Evolutionary conservation across 2,329 filamentous ascomycete species (phyloP), one percentile per base, ranked within the genome.

Genomic region (Penicillium decumbens): DNA sequence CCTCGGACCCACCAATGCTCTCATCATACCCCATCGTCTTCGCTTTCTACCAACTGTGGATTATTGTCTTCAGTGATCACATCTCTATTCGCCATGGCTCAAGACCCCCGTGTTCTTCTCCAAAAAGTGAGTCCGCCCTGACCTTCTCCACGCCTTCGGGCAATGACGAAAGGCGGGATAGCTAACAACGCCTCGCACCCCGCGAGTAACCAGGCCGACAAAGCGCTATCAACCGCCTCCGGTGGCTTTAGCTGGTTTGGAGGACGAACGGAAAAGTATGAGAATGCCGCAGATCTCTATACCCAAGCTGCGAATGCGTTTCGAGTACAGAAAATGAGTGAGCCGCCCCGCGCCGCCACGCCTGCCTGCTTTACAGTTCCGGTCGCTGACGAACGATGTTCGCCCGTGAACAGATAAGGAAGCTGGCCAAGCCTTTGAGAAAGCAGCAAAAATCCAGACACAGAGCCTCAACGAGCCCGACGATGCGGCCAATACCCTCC

Each of bases 231-330:
- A 62, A 78, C 85, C 59, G 91, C 92, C 35, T 77, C 82, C 18
- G 78, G 87, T 25, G 91, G 91, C 62, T 96, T 95, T 75, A 88
- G 84, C 69, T 84, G 95, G 73, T 96, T 98, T 63, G 88, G 90
- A 38, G 88, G 88, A 40, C 81, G 84, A 50, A 81, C 88, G 63
- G 90, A 95, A 56, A 97, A 96, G 72, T 91, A 88, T 66, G 88
- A 95, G 74, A 83, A 85, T 73, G 92, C 92, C 12, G 89, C 88
- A 56, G 90, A 96, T 60, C 77, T 93, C 57, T 97, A 90, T 67
- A 84, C 82, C 53, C 84, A 95, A 70, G 92, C 92, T 35, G 93
- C 85, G 54, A 95, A 96, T 75, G 89, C 89, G 51, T 97, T 95
- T 71, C 82, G 89, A 66, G 83, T 95, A 77, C 85, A 93, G 73